Evolutionary conservation across 2,329 filamentous ascomycete species (phyloP), one percentile per base, ranked within the genome.

Genomic region (Ceratocystis destructans): DNA sequence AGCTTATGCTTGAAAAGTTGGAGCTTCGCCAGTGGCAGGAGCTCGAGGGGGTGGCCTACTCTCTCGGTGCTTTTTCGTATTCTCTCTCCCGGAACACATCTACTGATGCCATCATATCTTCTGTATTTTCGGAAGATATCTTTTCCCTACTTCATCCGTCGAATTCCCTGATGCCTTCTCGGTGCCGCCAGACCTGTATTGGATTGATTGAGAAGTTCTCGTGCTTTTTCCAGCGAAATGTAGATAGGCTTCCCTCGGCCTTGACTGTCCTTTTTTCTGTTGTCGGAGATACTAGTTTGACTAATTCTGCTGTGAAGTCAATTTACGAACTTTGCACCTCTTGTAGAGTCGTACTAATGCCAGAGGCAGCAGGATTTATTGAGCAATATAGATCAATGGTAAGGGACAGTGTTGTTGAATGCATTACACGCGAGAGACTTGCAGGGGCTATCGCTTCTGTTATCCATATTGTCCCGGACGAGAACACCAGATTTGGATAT

Each of bases 281-380:
- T 5, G 78, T 93, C 3, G 80, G 82, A 20, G 84, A 87, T 41
- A 76, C 81, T 1, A 76, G 80, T 3, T 78, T 92, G 57, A 84
- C 86, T 7, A 78, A 80, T n/a, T 80, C 83, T 62, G 87, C 89
- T 2, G 88, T 89, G 1, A 87, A 85, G 71, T 88, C 89, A 0
- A 92, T 95, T 45, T 79, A 82, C 41, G 83, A 82, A 5, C 80
- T 94, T 1, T 93, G 89, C 72, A 89, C 85, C 0, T 88, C 88
- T 37, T 94, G 89, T 69, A 83, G 89, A 46, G 79, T 78, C 31
- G 82, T 85, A 64, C 77, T 95, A n/a, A 83, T 85, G 4, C 76
- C 81, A 0, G 86, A 93, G 71, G 80, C 87, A 2, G 77, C 78
- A 62, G 82, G 83, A 0, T 92, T 95, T 71, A 77, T 94, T 57